Base-by-base conservation (phyloP, 2,329 filamentous ascomycete genomes). In the Penicillium sp. region DNA sequence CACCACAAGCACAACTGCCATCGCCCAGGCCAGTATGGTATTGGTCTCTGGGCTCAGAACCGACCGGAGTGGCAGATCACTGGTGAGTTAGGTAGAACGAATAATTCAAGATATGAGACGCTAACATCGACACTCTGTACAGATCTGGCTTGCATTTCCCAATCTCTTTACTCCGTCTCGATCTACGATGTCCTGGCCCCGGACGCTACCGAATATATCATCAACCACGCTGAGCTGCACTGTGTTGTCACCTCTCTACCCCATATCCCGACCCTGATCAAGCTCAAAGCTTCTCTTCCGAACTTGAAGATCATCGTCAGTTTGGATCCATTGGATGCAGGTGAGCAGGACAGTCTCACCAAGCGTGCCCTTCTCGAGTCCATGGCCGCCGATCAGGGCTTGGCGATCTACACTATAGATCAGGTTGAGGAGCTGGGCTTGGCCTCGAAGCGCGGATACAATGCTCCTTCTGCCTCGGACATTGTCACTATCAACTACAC, bases 181-280 rank as follows among this genome's bases (percentile, higher is more conserved):
- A 87, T 99, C 48, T 99, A 99, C 79, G 94, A 97, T 75, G 97
- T 93, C 12, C 84, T 99, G 5, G 93, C 93, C 10, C 88, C 93
- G 12, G 90, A 96, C 63, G 85, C 92, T 2, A 92, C 90, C 55
- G 91, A 97, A 77, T 97, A 90, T 77, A 97, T 99, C 74, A 88
- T 97, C 78, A 95, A 95, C 75, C 93, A 97, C 73, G 85, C 91
- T 52, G 82, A 87, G 59, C 78, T 97, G 54, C 75, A 81, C 56
- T 90, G 87, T 67, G 85, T 97, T 37, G 86, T 88, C 60, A 87
- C 89, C 56, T 91, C 89, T 28, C 79, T 97, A 43, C 85, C 86
- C 41, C 92, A 96, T 69, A 86, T 97, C 50, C 87, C 91, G 1
- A 84, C 86, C 16, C 82, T 97, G 52, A 80, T 97, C 59, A 92